phyloP scores from a whole-genome alignment of 805 yeast genomes.

The Cyberlindnera subsufficiens region DNA sequence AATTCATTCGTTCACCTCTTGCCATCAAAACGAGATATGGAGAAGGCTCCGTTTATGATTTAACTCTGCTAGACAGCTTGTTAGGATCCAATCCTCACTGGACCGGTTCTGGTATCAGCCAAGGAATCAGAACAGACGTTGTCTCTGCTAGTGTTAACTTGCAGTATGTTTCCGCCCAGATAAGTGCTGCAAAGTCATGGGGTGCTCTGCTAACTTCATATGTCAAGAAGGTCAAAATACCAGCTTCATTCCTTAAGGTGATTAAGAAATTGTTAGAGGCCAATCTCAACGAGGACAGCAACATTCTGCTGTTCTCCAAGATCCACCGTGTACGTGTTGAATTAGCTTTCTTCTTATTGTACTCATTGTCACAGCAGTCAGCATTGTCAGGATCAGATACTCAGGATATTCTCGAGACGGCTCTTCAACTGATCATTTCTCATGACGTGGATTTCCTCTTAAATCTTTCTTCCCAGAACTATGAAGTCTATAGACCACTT shows the following conservation, averaged over 20 bases:
- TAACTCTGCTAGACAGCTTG: slow-evolving; percentile 56
- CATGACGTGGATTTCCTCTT: slow-evolving; percentile 42
- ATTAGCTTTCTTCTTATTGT: slow-evolving; percentile 44
- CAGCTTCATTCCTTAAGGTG: slow-evolving; percentile 29
- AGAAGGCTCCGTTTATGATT: slow-evolving; percentile 47
- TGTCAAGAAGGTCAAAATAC: slow-evolving; percentile 36
- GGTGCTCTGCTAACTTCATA: slow-evolving; percentile 71
- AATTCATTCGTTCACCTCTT: slow-evolving; percentile 45
- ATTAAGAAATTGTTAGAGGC: slow-evolving; percentile 46
- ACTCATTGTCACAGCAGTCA: slow-evolving; percentile 9
- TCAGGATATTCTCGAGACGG: slow-evolving; percentile 22
- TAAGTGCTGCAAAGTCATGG: slow-evolving; percentile 65
- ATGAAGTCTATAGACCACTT: slow-evolving; percentile 50
- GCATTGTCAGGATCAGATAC: slow-evolving; percentile 13
- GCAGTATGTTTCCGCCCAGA: slow-evolving; percentile 61
- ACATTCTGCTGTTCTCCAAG: slow-evolving; percentile 40
- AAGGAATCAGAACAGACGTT: slow-evolving; percentile 42
- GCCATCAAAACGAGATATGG: slow-evolving; percentile 46
- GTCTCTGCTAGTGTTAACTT: slow-evolving; percentile 54
- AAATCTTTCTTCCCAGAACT: slow-evolving; percentile 32
- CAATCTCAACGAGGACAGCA: slow-evolving; percentile 46
- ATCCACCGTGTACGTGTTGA: slow-evolving; percentile 62
- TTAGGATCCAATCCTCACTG: slow-evolving; percentile 41
- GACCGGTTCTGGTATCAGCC: slow-evolving; percentile 25
- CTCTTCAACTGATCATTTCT: slow-evolving; percentile 42